These are phyloP conservation scores for Didymella exigua DNA, from an alignment of 2,329 filamentous ascomycete species.

Conservation along the genomic window DNA sequence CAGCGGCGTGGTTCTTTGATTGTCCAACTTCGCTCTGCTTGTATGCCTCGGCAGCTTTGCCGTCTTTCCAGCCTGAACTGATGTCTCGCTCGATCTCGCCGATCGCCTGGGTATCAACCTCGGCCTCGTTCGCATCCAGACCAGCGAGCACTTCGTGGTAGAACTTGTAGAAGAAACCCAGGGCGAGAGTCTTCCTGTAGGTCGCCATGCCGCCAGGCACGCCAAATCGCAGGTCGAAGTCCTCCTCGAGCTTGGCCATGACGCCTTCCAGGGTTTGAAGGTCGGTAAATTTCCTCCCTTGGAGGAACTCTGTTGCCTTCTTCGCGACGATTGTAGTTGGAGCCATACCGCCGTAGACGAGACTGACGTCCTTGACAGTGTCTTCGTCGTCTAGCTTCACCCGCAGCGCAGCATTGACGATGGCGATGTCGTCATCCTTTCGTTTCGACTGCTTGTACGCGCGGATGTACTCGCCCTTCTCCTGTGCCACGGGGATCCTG, in stretches of 20 bases:
- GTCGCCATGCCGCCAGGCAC: conserved; percentile 98
- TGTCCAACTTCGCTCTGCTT: conserved; percentile 83
- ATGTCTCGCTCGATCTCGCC: conserved; percentile 85
- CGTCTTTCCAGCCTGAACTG: conserved; percentile 79
- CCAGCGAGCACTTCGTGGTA: conserved; percentile 83
- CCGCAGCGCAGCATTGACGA: conserved; percentile 86
- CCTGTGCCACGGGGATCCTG: conserved; percentile 76
- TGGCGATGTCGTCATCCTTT: conserved; percentile 98
- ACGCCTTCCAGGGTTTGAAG: conserved; percentile 83
- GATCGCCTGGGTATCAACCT: conserved; percentile 74
- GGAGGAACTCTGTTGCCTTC: conserved; percentile 73
- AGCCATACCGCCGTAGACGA: conserved; percentile 96
- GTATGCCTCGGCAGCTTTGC: conserved; percentile 75
- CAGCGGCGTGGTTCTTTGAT: conserved; percentile 84
- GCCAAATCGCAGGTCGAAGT: conserved; percentile 87
- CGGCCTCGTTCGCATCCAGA: conserved; percentile 58
- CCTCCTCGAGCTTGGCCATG: conserved; percentile 86
- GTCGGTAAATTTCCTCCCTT: conserved; percentile 80
- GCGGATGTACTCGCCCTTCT: conserved; percentile 80
- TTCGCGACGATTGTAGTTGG: conserved; percentile 87
- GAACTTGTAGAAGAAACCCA: conserved; percentile 96
- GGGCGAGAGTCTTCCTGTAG: conserved; percentile 85
- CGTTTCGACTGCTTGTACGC: conserved; percentile 96
- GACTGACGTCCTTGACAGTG: conserved; percentile 72
- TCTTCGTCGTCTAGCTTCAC: conserved; percentile 73